A percentile compares a stretch with the other conserved stretches of the same genome.
Conservation (phyloP, 2,329 filamentous ascomycete species). For the Myotisia sp. region DNA sequence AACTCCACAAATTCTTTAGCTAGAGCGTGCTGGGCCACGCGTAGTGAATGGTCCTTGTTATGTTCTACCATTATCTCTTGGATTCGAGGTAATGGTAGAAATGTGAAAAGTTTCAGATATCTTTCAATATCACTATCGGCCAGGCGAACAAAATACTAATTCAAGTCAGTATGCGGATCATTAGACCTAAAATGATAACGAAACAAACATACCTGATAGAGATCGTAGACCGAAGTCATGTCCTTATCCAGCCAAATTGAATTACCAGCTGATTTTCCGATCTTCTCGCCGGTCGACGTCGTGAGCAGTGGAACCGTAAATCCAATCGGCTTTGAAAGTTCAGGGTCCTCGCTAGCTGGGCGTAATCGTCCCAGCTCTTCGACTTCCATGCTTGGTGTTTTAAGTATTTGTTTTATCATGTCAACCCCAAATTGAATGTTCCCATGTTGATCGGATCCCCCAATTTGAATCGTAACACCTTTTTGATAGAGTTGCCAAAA, state of each 20-base stretch:
- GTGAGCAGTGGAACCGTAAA: conserved; percentile 86
- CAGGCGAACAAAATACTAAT: conserved; percentile 67
- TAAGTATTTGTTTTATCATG: conserved; percentile 60
- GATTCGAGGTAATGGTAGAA: conserved; percentile 61
- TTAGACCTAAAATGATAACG: too few species aligned
- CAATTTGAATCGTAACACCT: conserved; percentile 70
- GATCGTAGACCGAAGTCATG: conserved; percentile 67
- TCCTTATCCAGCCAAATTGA: conserved; percentile 80
- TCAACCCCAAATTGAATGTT: conserved; percentile 90
- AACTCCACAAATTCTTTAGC: conserved; percentile 71
- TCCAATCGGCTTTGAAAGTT: conserved; percentile 49
- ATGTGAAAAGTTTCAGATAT: conserved; percentile 81
- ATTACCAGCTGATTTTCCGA: conserved; percentile 89
- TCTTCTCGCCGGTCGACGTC: conserved; percentile 71
- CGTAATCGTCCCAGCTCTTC: conserved; percentile 8
- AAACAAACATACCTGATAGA: conserved; percentile 56
- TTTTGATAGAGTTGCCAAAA: conserved; percentile 77
- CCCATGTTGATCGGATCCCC: conserved; percentile 88
- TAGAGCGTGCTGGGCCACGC: conserved; percentile 67
- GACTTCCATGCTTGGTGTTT: conserved; percentile 27
- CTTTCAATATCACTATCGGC: conserved; percentile 68
- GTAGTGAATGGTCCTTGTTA: conserved; percentile 49
- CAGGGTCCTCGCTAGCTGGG: conserved; percentile 13
- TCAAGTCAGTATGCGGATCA: conserved; percentile 13
- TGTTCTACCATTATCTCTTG: conserved; percentile 54